Conservation (phyloP, 2,329 filamentous ascomycete genomes). For the Aaosphaeria arxii region DNA sequence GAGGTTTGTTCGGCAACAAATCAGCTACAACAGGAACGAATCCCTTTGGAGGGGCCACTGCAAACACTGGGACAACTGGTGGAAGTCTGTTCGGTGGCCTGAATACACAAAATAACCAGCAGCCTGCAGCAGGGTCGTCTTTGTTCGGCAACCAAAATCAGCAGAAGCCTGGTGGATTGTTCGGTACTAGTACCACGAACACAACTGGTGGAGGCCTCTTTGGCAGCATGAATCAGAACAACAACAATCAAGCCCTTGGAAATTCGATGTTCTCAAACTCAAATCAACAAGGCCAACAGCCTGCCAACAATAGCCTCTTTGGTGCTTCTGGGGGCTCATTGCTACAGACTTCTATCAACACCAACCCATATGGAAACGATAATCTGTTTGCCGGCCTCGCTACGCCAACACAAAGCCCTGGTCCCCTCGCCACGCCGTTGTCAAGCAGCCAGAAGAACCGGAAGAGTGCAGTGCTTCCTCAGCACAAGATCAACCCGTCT, state of each 20-base stretch:
- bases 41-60: constrained; percentile 28
- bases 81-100: constrained; percentile 35
- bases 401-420: constrained; percentile 67
- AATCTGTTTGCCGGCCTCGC: constrained; percentile 78
- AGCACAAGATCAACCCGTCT: constrained; percentile 82
- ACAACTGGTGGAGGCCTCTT: constrained; percentile 47
- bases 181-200: constrained; percentile 36
- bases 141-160: constrained; percentile 41
- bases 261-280: constrained; percentile 44
- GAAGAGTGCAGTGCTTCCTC: constrained; percentile 75
- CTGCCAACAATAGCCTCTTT: constrained; percentile 48
- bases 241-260: constrained; percentile 29
- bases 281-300: constrained; percentile 39
- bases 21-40: constrained; percentile 19
- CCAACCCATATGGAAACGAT: constrained; percentile 86
- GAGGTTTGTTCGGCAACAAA: constrained; percentile 42
- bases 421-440: constrained; percentile 87
- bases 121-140: constrained; percentile 20
- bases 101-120: constrained; percentile 28
- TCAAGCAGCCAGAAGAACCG: constrained; percentile 72
- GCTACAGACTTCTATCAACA: constrained; percentile 56
- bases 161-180: constrained; percentile 40
- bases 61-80: constrained; percentile 17
- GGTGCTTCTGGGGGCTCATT: constrained; percentile 49
- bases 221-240: constrained; percentile 40